Evolutionary conservation across 306 rosid species (phyloP).

Genomic region (Rosa multiflora): DNA sequence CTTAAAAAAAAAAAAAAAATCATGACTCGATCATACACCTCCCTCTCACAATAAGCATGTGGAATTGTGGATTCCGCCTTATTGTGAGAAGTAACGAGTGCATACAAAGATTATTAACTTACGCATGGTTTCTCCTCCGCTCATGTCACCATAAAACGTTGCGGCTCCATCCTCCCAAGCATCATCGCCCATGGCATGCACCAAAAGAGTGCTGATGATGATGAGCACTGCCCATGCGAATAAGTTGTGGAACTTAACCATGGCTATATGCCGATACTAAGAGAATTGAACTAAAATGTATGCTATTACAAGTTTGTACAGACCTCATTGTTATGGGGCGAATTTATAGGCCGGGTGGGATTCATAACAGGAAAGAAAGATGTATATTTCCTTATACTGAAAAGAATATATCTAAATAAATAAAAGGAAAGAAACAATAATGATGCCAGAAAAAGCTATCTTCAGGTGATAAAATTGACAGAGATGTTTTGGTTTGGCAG

Average conservation of each 20-base stretch:
- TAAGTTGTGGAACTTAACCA: conserved; percentile 27
- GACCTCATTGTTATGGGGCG: not conserved
- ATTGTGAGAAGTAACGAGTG: too few species aligned
- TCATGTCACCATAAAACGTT: conserved; percentile 71
- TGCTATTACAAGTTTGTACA: not conserved
- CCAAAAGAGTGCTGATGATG: conserved; percentile 7
- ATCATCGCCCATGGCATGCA: conserved; percentile 2
- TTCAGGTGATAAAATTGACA: too few species aligned
- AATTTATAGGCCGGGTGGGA: not conserved
- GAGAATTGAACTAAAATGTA: not conserved
- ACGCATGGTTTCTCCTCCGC: conserved; percentile 71
- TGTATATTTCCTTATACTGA: not conserved
- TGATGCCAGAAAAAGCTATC: too few species aligned
- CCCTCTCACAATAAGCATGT: too few species aligned
- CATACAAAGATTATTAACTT: conserved; percentile 23
- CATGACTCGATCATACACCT: too few species aligned
- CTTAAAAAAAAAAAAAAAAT: too few species aligned
- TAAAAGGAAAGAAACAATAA: not conserved
- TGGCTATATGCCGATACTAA: not conserved
- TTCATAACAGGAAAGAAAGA: not conserved
- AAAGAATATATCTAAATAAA: too few species aligned
- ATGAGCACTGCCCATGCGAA: conserved; percentile 17
- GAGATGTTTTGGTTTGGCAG: not conserved
- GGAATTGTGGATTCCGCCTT: too few species aligned
- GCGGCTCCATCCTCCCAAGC: conserved; percentile 61